phyloP scores from a whole-genome alignment of 805 yeast genomes.

The Suhomyces xylopsoci region DNA sequence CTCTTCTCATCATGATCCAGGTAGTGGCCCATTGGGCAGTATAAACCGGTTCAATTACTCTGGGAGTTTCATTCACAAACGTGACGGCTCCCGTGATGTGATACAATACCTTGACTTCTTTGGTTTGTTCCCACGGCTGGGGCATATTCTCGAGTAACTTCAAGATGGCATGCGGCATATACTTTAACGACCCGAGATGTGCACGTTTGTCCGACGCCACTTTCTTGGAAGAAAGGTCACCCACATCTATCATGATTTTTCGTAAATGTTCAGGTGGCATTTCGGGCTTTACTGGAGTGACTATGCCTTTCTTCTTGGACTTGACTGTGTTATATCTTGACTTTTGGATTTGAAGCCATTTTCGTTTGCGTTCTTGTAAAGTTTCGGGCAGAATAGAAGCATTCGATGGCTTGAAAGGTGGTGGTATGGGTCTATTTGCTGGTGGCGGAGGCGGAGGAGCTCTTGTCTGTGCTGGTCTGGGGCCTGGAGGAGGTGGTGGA shows the following conservation, averaged over 20 bases:
- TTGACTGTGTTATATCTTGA: constrained; percentile 39
- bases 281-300: constrained; percentile 63
- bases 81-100: constrained; percentile 94
- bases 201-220: constrained; percentile 83
- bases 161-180: constrained; percentile 91
- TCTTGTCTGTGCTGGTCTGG: constrained; percentile 8
- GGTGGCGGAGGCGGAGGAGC: constrained; percentile 6
- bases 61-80: constrained; percentile 86
- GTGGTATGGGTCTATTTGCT: constrained; percentile 12
- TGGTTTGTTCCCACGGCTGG: constrained; percentile 92
- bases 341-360: constrained; percentile 67
- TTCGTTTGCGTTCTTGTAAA: constrained; percentile 44
- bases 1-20: constrained; percentile 93
- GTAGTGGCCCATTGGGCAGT: constrained; percentile 93
- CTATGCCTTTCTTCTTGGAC: constrained; percentile 34
- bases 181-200: constrained; percentile 86
- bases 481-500: constrained; percentile 24
- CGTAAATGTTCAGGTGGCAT: constrained; percentile 95
- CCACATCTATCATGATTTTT: constrained; percentile 77
- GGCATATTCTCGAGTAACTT: constrained; percentile 95
- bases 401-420: constrained; percentile 4
- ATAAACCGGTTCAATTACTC: constrained; percentile 89
- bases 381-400: constrained; percentile 13
- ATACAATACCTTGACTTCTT: constrained; percentile 84
- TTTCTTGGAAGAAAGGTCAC: constrained; percentile 76